Evolutionary conservation across 169 alveolate species (phyloP), one percentile per base, ranked within the genome.

Genomic region (Plasmodium malariae): DNA sequence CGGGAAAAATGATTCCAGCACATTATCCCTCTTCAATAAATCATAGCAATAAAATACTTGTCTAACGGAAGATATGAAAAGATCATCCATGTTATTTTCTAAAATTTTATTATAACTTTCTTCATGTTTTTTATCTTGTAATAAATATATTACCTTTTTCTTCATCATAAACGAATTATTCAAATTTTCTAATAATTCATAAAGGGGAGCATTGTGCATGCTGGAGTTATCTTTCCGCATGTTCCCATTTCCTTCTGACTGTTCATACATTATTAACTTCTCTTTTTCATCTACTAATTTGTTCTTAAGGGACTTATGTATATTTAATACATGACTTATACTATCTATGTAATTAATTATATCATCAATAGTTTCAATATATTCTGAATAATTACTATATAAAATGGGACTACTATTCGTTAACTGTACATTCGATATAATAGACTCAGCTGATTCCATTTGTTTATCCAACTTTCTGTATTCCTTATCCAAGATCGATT

Each of bases 401-500:
- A 24, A 19, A 45, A 45, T 34, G 32, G 63, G 12, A 60, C 63
- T 24, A 78, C 17, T 28, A 63, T 78, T 78, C 37, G 14, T 78
- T 55, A 78, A 40, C 34, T 78, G 78, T 17, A 78, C 65, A 32
- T 54, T 78, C 45, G 89, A 78, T 30, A 78, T 40, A 19, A 62
- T 78, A 24, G 89, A 65, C 11, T 63, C 89, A 48, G 24, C 63
- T 4, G 55, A n/a, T 11, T 19, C 89, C 24, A 34, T 9, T 14
- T 76, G 28, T 14, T 55, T 62, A 54, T 78, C 89, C 68, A 78
- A 26, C 11, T 48, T 48, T 57, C 34, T 60, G 43, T 78, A 78
- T 54, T 78, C 89, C 19, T 48, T 49, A 24, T 78, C 89, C 26
- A 78, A 67, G 14, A 78, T 78, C 19, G 60, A 51, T 78, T 78